phyloP scores from a whole-genome alignment of 2,329 filamentous ascomycete genomes.

The Chaetomium strumarium region DNA sequence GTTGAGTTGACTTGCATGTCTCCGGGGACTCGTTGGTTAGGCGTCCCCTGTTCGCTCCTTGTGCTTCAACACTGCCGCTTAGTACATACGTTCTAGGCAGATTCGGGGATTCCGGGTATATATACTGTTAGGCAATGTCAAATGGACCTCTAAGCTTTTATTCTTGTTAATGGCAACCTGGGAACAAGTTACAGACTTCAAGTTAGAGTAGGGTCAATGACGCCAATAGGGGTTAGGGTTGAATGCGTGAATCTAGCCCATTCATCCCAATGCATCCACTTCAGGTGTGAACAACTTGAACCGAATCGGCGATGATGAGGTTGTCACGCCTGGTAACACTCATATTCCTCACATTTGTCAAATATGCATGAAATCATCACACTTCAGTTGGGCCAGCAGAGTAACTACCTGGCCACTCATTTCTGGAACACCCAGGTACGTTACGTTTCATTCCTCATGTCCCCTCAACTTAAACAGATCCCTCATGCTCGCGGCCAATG shows the following conservation, averaged over 20 bases:
- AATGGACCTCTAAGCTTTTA: too few species aligned
- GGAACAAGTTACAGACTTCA: too few species aligned
- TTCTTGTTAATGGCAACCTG: too few species aligned
- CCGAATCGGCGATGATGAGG: not conserved
- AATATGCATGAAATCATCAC: conserved; percentile 92
- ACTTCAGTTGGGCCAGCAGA: conserved; percentile 84
- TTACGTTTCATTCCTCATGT: not conserved
- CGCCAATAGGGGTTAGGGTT: conserved; percentile 15
- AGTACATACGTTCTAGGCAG: too few species aligned
- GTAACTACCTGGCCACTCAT: conserved; percentile 90
- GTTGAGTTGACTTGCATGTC: not conserved
- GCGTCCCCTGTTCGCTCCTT: not conserved
- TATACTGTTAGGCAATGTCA: too few species aligned
- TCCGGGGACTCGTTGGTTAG: not conserved
- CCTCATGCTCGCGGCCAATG: too few species aligned
- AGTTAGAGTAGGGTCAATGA: too few species aligned
- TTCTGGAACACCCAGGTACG: conserved; percentile 92
- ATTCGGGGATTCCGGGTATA: too few species aligned
- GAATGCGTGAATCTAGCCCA: not conserved
- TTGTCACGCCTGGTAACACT: too few species aligned
- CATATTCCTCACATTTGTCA: not conserved
- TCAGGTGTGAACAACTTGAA: not conserved
- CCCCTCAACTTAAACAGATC: not conserved
- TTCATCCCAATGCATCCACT: not conserved
- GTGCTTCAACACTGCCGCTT: not conserved